Percentiles rank a stretch among this genome's conserved stretches.
Evolutionary conservation across 768 basidiomycete genomes (phyloP).

Genomic region (Suillus occidentalis): DNA sequence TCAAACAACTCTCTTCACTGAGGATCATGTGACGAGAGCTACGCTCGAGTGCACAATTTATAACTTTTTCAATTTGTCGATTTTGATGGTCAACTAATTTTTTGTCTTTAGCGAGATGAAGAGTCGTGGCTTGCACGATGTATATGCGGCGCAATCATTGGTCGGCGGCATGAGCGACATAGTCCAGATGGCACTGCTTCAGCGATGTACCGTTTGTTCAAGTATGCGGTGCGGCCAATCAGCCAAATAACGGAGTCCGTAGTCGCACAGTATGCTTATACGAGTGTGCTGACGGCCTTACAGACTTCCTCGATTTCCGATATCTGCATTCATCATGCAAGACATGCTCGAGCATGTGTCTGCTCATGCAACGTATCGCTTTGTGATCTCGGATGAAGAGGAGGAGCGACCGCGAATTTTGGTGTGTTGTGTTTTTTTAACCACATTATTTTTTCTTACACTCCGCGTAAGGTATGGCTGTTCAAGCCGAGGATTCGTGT

Average conservation of each 20-base stretch:
- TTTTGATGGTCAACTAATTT: conserved; percentile 16
- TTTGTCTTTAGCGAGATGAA: conserved; percentile 47
- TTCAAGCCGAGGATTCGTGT: conserved; percentile 89
- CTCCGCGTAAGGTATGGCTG: conserved; percentile 72
- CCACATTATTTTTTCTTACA: not conserved
- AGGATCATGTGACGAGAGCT: conserved; percentile 82
- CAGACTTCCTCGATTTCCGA: conserved; percentile 48
- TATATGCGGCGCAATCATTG: conserved; percentile 80
- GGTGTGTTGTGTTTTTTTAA: conserved; percentile 44
- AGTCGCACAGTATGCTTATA: conserved; percentile 1
- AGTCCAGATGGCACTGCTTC: conserved; percentile 29
- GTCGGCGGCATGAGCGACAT: conserved; percentile 60
- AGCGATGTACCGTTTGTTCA: conserved; percentile 70
- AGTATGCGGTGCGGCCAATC: conserved; percentile 79
- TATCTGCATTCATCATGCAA: conserved; percentile 87
- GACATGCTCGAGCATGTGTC: conserved; percentile 91
- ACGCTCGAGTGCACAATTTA: conserved; percentile 78
- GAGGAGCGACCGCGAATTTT: conserved; percentile 76
- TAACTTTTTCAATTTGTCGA: conserved; percentile 13
- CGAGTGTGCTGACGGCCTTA: not conserved
- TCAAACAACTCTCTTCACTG: conserved; percentile 85
- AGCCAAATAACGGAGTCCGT: conserved; percentile 64
- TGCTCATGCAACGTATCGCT: conserved; percentile 92
- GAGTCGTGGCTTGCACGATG: conserved; percentile 71
- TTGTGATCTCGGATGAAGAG: conserved; percentile 86